Evolutionary conservation across 2,329 filamentous ascomycete species (phyloP), one percentile per base, ranked within the genome.

Genomic region (Ophiostoma fasciatum): DNA sequence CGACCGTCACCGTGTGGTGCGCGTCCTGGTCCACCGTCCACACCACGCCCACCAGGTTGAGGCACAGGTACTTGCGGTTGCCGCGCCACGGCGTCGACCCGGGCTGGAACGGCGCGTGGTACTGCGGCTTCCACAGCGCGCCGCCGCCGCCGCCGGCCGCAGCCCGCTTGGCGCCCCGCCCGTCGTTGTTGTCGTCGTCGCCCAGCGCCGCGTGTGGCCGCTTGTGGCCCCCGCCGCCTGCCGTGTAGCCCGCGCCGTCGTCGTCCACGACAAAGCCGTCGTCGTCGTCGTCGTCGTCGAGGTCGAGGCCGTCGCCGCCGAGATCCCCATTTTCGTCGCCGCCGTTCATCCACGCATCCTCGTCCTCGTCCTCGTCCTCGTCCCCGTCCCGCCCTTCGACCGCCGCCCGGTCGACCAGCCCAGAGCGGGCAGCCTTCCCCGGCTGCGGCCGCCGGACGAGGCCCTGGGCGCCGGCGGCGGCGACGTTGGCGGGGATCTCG

Each of bases 11-110:
- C 2, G 90, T 98, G 53, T 96, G 75, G 48, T 88, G 80, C 0
- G 80, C 82, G 50, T 94, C 87, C 56, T 98, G 90, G 47, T 94
- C 82, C 14, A 98, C 83, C 0, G 88, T 96, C 84, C 90, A 98
- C 8, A 94, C 82, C 50, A 92, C 90, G 1, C 92, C 90, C 36
- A 87, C 82, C 40, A 98, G 62, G 52, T 96, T 96, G 28, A 96
- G 70, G 51, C 84, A 94, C 1, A 98, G 68, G 52, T 98, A 94
- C 51, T 88, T 83, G 44, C 90, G 71, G 54, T 94, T 90, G 2
- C 90, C 90, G 43, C 84, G 75, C 92, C 90, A 98, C 0, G 88
- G 88, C 0, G 90, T 98, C 36, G 85, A 87, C 1, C 90, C 88
- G 0, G 88, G 83, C 54, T 98, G 92, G 54, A 98, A 93, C 2